phyloP scores from a whole-genome alignment of 2,329 filamentous ascomycete genomes.

The Graphilbum ipis-grandicollis region DNA sequence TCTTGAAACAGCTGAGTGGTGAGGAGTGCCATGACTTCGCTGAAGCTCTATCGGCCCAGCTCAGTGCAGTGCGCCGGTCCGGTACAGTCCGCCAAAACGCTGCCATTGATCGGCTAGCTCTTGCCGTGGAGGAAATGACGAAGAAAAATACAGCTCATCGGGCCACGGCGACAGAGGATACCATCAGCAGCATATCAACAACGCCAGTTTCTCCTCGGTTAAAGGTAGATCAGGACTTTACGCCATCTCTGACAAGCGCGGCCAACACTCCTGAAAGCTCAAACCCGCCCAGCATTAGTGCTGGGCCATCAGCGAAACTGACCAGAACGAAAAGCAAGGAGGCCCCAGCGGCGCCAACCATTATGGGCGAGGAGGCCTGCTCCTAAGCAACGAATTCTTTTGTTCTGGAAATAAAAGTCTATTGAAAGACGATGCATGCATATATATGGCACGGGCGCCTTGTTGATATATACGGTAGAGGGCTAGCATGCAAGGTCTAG shows the following conservation, averaged over 20 bases:
- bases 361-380: not conserved
- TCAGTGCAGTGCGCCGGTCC: constrained; percentile 44
- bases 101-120: constrained; percentile 41
- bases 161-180: not conserved
- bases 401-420: no score
- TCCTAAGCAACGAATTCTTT: not conserved
- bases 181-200: constrained; percentile 4
- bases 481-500: no score
- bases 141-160: constrained; percentile 11
- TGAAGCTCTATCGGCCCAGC: constrained; percentile 44
- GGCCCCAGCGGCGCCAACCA: not conserved
- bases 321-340: not conserved
- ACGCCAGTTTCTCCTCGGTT: constrained; percentile 19
- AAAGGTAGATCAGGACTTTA: constrained; percentile 32
- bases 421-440: no score
- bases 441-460: no score
- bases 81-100: constrained; percentile 49
- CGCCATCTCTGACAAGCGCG: constrained; percentile 50
- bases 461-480: no score
- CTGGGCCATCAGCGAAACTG: constrained; percentile 7
- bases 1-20: constrained; percentile 47
- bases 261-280: constrained; percentile 53
- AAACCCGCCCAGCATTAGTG: constrained; percentile 45
- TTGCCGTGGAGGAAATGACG: constrained; percentile 13
- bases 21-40: constrained; percentile 41